Evolutionary conservation across 768 basidiomycete species (phyloP).

Genomic region (Hygrocybe punicea): DNA sequence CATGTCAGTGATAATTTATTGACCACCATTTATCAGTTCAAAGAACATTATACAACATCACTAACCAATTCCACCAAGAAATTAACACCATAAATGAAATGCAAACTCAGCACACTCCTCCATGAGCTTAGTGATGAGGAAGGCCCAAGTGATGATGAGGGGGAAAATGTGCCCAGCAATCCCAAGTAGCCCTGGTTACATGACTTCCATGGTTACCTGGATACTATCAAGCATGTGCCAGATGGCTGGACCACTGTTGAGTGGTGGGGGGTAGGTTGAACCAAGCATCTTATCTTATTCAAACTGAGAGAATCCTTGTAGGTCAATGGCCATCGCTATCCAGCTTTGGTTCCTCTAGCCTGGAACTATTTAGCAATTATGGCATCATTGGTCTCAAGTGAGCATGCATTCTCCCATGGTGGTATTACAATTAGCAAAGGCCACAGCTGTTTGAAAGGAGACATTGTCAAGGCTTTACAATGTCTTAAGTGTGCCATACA

Average conservation of each 20-base stretch:
- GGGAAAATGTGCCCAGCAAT: neutral
- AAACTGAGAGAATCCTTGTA: conserved; percentile 4
- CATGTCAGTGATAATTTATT: too few relatives aligned
- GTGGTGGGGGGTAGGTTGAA: conserved; percentile 37
- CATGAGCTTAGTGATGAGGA: too few relatives aligned
- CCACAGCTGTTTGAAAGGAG: conserved; percentile 31
- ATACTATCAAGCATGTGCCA: conserved; percentile 9
- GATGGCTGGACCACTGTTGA: conserved; percentile 19
- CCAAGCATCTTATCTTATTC: neutral
- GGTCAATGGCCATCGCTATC: conserved; percentile 26
- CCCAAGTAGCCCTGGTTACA: conserved; percentile 13
- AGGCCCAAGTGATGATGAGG: too few relatives aligned
- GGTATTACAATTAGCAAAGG: conserved; percentile 39
- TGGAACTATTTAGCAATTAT: conserved; percentile 38
- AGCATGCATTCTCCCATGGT: conserved; percentile 39
- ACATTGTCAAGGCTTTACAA: conserved; percentile 36
- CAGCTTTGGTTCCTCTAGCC: conserved; percentile 36
- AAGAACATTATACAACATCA: too few relatives aligned
- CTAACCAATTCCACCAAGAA: too few relatives aligned
- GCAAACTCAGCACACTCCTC: neutral
- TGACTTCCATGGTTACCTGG: conserved; percentile 25
- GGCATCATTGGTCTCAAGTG: conserved; percentile 39
- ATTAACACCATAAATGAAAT: too few relatives aligned
- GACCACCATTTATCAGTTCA: too few relatives aligned
- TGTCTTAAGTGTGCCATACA: conserved; percentile 25